Conservation (phyloP, 495 filamentous ascomycete genomes). For the Polyplosphaeria fusca region DNA sequence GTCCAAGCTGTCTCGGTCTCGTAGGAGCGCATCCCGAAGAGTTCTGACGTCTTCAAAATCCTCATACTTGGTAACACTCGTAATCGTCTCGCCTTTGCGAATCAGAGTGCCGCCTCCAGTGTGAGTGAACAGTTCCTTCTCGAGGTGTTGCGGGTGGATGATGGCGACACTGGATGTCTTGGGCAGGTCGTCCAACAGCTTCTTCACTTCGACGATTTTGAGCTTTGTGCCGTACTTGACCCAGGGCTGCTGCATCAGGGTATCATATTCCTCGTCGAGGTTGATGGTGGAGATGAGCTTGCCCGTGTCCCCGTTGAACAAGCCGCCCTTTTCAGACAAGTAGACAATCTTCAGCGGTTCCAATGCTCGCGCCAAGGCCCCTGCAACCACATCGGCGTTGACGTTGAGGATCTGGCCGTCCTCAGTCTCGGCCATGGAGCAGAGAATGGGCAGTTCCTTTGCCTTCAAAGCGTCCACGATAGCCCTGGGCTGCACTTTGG, state of each 20-base stretch:
- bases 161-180: slow-evolving; percentile 94
- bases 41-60: slow-evolving; percentile 75
- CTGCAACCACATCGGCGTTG: slow-evolving; percentile 95
- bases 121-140: slow-evolving; percentile 96
- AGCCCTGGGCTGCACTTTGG: slow-evolving; percentile 81
- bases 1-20: slow-evolving; percentile 83
- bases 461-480: slow-evolving; percentile 91
- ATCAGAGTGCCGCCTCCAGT: slow-evolving; percentile 94
- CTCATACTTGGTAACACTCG: slow-evolving; percentile 66
- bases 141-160: slow-evolving; percentile 89
- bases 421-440: slow-evolving; percentile 91
- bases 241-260: slow-evolving; percentile 94
- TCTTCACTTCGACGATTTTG: slow-evolving; percentile 99
- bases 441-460: slow-evolving; percentile 89
- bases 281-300: slow-evolving; percentile 98
- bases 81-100: slow-evolving; percentile 85
- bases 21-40: slow-evolving; percentile 77
- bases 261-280: slow-evolving; percentile 94
- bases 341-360: slow-evolving; percentile 98
- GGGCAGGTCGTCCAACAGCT: slow-evolving; percentile 80
- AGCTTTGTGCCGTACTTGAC: slow-evolving; percentile 91
- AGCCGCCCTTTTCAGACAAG: slow-evolving; percentile 92
- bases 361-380: slow-evolving; percentile 82
- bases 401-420: slow-evolving; percentile 96
- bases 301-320: slow-evolving; percentile 89